A percentile compares a stretch with the other conserved stretches of the same genome.
Evolutionary conservation across 2,329 filamentous ascomycete species (phyloP).

Genomic region (Pseudopyricularia javanii): DNA sequence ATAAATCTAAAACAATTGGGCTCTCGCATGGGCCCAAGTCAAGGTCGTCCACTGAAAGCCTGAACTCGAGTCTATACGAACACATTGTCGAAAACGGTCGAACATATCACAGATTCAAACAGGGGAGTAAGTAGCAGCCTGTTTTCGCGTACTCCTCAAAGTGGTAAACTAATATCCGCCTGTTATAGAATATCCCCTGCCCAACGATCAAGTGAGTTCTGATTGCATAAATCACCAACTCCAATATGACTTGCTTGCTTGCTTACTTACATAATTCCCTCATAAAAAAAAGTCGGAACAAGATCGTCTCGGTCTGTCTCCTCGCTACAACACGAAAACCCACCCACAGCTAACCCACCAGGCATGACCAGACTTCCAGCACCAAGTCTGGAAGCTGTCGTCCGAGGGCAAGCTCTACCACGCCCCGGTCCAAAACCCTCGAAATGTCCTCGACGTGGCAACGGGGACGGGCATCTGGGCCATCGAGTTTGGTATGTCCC

Average conservation of each 20-base stretch:
- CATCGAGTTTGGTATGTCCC: constrained; percentile 5
- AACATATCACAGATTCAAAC: constrained; percentile 14
- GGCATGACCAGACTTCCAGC: constrained; percentile 11
- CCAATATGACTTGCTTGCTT: background rate
- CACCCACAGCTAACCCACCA: background rate
- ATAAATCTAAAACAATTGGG: background rate
- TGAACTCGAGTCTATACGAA: constrained; percentile 11
- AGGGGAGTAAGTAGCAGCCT: constrained; percentile 7
- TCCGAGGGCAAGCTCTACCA: constrained; percentile 11
- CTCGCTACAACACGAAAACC: background rate
- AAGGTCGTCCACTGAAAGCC: constrained; percentile 12
- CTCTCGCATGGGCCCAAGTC: background rate
- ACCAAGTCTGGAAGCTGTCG: constrained; percentile 11
- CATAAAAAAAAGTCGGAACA: constrained; percentile 11
- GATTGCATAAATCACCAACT: background rate
- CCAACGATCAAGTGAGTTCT: constrained; percentile 12
- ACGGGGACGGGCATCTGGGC: constrained; percentile 7
- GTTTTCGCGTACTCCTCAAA: background rate
- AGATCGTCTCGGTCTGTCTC: constrained; percentile 9
- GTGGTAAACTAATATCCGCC: background rate
- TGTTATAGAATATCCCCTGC: constrained; percentile 10
- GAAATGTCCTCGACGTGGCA: constrained; percentile 4
- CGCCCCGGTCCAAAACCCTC: constrained; percentile 9
- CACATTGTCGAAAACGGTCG: constrained; percentile 12
- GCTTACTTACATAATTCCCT: too few relatives aligned